Conservation (phyloP, 169 alveolate species). For the Fabrea salina region DNA sequence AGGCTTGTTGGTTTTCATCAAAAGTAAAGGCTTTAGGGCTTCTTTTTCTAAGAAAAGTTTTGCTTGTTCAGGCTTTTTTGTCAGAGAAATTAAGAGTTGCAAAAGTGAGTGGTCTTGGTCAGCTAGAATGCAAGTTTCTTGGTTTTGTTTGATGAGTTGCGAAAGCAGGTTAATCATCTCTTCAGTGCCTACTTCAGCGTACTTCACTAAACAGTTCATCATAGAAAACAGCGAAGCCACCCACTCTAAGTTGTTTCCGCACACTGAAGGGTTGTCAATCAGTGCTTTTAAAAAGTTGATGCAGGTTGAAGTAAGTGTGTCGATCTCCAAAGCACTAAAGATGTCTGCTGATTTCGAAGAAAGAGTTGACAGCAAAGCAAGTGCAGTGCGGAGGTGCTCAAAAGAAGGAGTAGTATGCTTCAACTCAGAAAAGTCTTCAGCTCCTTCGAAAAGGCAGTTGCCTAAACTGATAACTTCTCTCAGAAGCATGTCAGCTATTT, state of each 20-base stretch:
- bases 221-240: not conserved
- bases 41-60: not conserved
- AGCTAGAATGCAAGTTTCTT: not conserved
- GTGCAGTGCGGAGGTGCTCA: not conserved
- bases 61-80: not conserved
- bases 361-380: not conserved
- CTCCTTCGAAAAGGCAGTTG: not conserved
- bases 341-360: not conserved
- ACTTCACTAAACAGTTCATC: not conserved
- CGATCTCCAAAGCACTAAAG: not conserved
- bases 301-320: not conserved
- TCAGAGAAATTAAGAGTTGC: not conserved
- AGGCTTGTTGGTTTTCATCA: not conserved
- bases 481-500: conserved; percentile 2
- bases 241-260: not conserved
- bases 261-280: not conserved
- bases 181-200: not conserved
- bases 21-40: not conserved
- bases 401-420: not conserved
- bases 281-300: not conserved
- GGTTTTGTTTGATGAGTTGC: not conserved
- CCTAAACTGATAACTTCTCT: not conserved
- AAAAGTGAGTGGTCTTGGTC: not conserved
- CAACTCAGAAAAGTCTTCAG: too few relatives aligned
- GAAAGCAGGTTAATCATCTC: not conserved